Base-by-base conservation (phyloP, 2,329 filamentous ascomycete genomes). In the Scytalidium lignicola region DNA sequence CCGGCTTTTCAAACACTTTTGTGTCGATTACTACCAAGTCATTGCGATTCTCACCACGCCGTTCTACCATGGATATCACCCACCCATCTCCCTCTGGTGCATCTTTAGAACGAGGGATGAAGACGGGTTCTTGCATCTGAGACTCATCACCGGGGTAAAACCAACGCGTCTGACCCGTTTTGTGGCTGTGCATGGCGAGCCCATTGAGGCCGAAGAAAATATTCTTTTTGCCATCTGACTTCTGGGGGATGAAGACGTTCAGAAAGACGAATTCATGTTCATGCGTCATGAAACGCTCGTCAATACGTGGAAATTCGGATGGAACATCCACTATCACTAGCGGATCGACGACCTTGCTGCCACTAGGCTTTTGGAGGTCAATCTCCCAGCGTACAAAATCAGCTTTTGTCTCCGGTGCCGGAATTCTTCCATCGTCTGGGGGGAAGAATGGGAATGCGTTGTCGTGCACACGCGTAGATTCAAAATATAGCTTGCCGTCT, bases 71-170 rank as follows among this genome's bases (percentile, higher is more conserved):
- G 0, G 52, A 58, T 15, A 65, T 56, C 2, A 65, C 49, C 44
- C 58, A 65, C 1, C 63, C 63, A 23, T 64, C 63, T 2, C 62
- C 63, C 46, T 65, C 63, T 2, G 40, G 20, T 44, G 54, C 43
- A 18, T 64, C 65, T 2, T 67, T 64, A 0, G 60, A 59, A 26
- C 65, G 64, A 0, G 76, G 75, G 12, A 79, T 71, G 49, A 80
- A 80, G 0, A 74, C 70, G 0, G 76, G 76, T 52, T 80, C 76
- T 57, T 79, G 76, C 52, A 78, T 74, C 0, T 73, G 74, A 21
- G 66, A 63, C 9, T 61, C 66, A 21, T 62, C 65, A 1, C 65
- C 68, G 18, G 62, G 66, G 53, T 60, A 69, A 46, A 59, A 70
- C 22, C 55, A 64, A 45, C 64, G 59, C 12, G 61, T 65, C 44